A percentile compares a stretch with the other conserved stretches of the same genome.
Evolutionary conservation across 139 green algal species (phyloP).

Genomic region (Mychonastes homosphaera): DNA sequence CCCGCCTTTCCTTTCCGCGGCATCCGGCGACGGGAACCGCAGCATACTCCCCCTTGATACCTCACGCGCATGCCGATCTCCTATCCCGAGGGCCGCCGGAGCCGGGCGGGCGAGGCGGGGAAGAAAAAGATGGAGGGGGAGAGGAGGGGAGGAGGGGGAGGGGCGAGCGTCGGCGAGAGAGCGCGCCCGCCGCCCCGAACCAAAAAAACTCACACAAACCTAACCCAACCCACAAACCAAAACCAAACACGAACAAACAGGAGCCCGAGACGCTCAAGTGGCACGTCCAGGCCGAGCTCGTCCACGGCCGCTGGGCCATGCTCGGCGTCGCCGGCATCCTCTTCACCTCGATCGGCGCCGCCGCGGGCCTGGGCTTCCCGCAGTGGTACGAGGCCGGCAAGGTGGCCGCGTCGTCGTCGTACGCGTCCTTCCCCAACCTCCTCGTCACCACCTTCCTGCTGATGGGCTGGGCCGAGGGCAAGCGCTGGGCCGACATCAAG

Average conservation of each 20-base stretch:
- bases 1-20: too few species aligned
- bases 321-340: conserved; percentile 52
- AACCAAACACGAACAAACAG: too few species aligned
- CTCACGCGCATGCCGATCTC: too few species aligned
- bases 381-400: conserved; percentile 45
- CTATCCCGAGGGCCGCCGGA: too few species aligned
- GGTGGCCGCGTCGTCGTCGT: conserved; percentile 6
- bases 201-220: background rate
- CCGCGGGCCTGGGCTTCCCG: conserved; percentile 36
- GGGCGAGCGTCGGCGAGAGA: too few species aligned
- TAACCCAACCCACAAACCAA: conserved; percentile 1
- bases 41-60: too few species aligned
- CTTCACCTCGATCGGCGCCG: conserved; percentile 31
- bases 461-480: conserved; percentile 61
- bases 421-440: conserved; percentile 29
- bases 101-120: too few species aligned
- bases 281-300: conserved; percentile 30
- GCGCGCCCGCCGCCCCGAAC: too few species aligned
- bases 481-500: conserved; percentile 65
- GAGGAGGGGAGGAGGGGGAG: too few species aligned
- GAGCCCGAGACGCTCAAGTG: conserved; percentile 6
- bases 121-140: too few species aligned
- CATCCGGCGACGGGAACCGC: too few species aligned
- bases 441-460: conserved; percentile 55
- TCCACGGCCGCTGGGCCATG: conserved; percentile 52